Evolutionary conservation across 2,329 filamentous ascomycete genomes (phyloP).

Genomic region (Graphium sp.): DNA sequence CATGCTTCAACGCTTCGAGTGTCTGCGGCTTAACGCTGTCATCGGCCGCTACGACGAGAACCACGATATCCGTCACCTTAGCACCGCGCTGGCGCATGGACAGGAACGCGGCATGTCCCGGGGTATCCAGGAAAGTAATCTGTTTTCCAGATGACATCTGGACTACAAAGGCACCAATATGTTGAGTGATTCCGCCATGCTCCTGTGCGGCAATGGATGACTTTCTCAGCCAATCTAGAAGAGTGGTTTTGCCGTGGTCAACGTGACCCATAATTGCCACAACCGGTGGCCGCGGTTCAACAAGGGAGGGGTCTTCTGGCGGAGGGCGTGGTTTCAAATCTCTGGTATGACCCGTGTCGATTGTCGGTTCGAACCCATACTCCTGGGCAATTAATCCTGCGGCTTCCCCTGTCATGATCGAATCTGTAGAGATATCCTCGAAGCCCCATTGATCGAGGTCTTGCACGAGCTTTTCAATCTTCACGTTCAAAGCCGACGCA

Average conservation of each 20-base stretch:
- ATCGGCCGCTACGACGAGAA: slow-evolving; percentile 89
- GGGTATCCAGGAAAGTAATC: slow-evolving; percentile 94
- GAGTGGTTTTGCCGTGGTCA: slow-evolving; percentile 94
- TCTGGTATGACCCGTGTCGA: slow-evolving; percentile 45
- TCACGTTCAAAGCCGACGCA: slow-evolving; percentile 57
- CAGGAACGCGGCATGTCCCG: slow-evolving; percentile 88
- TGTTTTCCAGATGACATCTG: slow-evolving; percentile 69
- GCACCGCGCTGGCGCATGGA: slow-evolving; percentile 93
- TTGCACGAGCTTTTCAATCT: slow-evolving; percentile 50
- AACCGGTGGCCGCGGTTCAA: slow-evolving; percentile 72
- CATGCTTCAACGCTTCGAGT: slow-evolving; percentile 88
- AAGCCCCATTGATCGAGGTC: slow-evolving; percentile 81
- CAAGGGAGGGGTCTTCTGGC: slow-evolving; percentile 45
- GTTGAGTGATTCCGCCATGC: slow-evolving; percentile 94
- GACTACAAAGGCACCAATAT: slow-evolving; percentile 95
- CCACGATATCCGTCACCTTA: slow-evolving; percentile 90
- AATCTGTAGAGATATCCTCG: slow-evolving; percentile 65
- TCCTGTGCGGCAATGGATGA: slow-evolving; percentile 83
- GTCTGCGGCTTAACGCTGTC: slow-evolving; percentile 97
- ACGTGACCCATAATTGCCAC: slow-evolving; percentile 99
- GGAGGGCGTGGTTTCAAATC: slow-evolving; percentile 59
- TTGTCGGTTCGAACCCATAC: slow-evolving; percentile 76
- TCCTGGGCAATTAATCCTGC: slow-evolving; percentile 82
- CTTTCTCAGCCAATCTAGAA: slow-evolving; percentile 84
- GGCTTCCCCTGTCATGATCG: slow-evolving; percentile 79